Evolutionary conservation across 2,329 filamentous ascomycete genomes (phyloP).

Genomic region (Elsinoe fawcettii): DNA sequence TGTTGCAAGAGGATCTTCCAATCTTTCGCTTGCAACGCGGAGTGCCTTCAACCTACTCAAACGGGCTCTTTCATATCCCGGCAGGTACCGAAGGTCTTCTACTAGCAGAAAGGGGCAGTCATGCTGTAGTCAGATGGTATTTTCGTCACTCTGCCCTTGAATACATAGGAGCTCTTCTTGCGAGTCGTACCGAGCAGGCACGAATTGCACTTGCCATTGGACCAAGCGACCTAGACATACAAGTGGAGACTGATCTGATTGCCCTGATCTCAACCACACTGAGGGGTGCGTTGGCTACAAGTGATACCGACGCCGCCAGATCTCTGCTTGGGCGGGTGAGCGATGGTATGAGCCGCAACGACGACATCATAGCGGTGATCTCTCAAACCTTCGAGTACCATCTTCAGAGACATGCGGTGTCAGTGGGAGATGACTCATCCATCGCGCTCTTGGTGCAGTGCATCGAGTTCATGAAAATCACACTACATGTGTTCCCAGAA

Average conservation of each 20-base stretch:
- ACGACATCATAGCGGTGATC: slow-evolving; percentile 72
- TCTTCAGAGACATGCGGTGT: slow-evolving; percentile 40
- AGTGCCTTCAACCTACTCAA: slow-evolving; percentile 29
- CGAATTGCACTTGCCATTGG: slow-evolving; percentile 38
- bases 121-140: slow-evolving; percentile 63
- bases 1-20: slow-evolving; percentile 44
- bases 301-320: slow-evolving; percentile 33
- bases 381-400: slow-evolving; percentile 77
- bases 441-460: slow-evolving; percentile 65
- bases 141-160: slow-evolving; percentile 70
- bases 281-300: slow-evolving; percentile 27
- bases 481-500: slow-evolving; percentile 66
- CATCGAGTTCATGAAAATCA: slow-evolving; percentile 67
- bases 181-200: slow-evolving; percentile 37
- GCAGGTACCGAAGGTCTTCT: slow-evolving; percentile 62
- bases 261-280: slow-evolving; percentile 65
- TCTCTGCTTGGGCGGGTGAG: slow-evolving; percentile 44
- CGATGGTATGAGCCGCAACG: slow-evolving; percentile 45
- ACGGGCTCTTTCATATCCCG: slow-evolving; percentile 41
- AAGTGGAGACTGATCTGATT: slow-evolving; percentile 66
- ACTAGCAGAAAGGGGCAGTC: slow-evolving; percentile 65
- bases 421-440: slow-evolving; percentile 55
- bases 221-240: slow-evolving; percentile 48
- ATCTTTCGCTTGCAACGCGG: background rate
- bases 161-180: slow-evolving; percentile 68